Base-by-base conservation (phyloP, 2,329 filamentous ascomycete species). In the Xylariaceae sp. region DNA sequence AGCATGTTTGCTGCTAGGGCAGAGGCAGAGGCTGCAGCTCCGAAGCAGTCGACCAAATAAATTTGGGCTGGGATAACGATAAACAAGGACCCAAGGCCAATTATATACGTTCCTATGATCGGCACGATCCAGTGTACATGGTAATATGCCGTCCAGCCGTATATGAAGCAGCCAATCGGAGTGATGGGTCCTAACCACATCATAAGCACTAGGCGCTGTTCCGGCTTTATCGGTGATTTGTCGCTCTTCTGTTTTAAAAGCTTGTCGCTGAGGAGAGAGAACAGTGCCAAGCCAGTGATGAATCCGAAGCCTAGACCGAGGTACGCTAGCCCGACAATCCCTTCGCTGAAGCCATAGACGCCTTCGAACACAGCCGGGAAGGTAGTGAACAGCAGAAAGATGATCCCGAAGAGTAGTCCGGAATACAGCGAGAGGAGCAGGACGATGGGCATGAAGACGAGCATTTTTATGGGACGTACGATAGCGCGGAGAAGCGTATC, bases 101-200 rank as follows among this genome's bases (percentile, higher is more conserved):
- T 38, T 1, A 55, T 18, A 14, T 45, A 48, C 2, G 53, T 52
- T 13, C 53, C 49, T 12, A 55, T 14, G 7, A 52, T 55, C 7
- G 49, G 49, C 5, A 45, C 49, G 17, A 55, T 49, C 53, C 53
- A 55, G 33, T 52, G 53, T 11, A 49, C 47, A 5, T 44, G 45
- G n/a, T 51, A 31, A 11, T 55, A 33, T 10, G 53, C 48, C 11
- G 48, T 52, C 53, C 53, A 55, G 6, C 54, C 54, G 17, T 48
- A 56, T 1, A 53, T 13, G n/a, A 55, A 52, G 16, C 51, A 42
- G 2, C 53, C 53, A 12, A 10, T 31, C 2, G 31, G 34, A 3
- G 48, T 38, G 12, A 46, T 52, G 22, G 53, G 53, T 1, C 40
- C 38, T 7, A 48, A 48, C 49, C 49, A 52, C 7, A 48, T 47